Base-by-base conservation (phyloP, 805 yeast species). In the Brettanomyces custersianus region DNA sequence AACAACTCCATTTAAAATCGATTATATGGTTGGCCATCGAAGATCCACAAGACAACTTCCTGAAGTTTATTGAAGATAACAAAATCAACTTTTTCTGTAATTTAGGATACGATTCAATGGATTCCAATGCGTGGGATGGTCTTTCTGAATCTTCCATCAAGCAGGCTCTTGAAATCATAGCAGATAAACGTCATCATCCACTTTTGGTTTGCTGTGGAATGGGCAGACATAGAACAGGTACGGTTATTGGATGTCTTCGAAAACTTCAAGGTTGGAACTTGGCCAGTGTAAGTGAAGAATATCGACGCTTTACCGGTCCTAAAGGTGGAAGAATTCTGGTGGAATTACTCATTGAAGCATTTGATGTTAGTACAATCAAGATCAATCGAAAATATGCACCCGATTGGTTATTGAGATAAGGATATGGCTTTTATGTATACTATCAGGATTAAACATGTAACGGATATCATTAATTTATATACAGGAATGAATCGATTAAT, bases 221-320 rank as follows among this genome's bases (percentile, higher is more conserved):
- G 98, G 98, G 98, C 0, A 67, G 98, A 46, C 98, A 90, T 57
- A 68, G 98, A 45, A 88, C 97, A 0, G 98, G 98, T 1, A 88
- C 97, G 0, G 95, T 92, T 3, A 76, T 92, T 40, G 98, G 98
- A 1, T 90, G 98, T 57, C 62, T 90, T 32, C 65, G 98, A 43
- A 70, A 95, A 40, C 63, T 92, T 15, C 96, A 92, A 66, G 90
- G 94, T n/a, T 90, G 98, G 98, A 92, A 94, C 51, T 63, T 90
- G 53, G 96, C 97, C 9, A 64, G 82, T 55, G 92, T 90, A 1
- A 75, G 87, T 38, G 98, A 90, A 55, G 98, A 90, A 55, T 90
- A 90, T 54, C 69, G 97, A 48, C 62, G 98, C 38, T 92, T 88
- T 55, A 84, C 96, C 0, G 97, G 97, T 0, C 75, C 87, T 15